Base-by-base conservation (phyloP, 768 basidiomycete species). In the Mycena galopus region DNA sequence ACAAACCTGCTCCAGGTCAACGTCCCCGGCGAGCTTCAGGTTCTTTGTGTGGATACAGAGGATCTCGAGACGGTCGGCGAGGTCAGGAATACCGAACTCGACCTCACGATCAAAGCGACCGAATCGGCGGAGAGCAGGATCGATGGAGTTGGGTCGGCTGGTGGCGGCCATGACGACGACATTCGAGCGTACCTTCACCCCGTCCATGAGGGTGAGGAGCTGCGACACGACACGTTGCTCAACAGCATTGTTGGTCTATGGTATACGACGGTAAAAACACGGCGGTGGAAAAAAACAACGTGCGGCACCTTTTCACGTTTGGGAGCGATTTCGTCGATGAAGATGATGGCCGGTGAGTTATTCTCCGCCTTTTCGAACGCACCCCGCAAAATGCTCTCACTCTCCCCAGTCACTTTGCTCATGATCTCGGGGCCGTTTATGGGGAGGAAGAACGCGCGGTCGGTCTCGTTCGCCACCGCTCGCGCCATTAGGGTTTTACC, bases 121-220 rank as follows among this genome's bases (percentile, higher is more conserved):
- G 84, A 99, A 99, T 72, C 97, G 97, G 80, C 97, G 92, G 58
- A 99, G 93, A 33, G 97, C 97, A 56, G 97, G 98, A 81, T 99
- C 97, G 77, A 99, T 98, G n/a, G 98, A 99, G 87, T 99, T 99
- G 60, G 97, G 97, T 76, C 97, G 88, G 87, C 98, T 98, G 68
- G 96, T 99, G n/a, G 97, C 97, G 68, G 97, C 97, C 97, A 99
- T 99, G 65, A 99, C 97, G 73, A 99, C 97, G 56, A 99, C 96
- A 79, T 99, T 99, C 23, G 97, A 97, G 73, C 98, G 96, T 55
- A 97, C 96, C 83, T 98, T 99, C 75, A 99, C 87, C 76, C 96
- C 96, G 75, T 99, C 98, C 35, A 37, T 10, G 35, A 37, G 35
- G 35, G 35, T 37, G 35, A 37, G 35, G 6, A 37, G 35, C 35